Base-by-base conservation (phyloP, 208 protist species). In the Trypanosoma congolense region DNA sequence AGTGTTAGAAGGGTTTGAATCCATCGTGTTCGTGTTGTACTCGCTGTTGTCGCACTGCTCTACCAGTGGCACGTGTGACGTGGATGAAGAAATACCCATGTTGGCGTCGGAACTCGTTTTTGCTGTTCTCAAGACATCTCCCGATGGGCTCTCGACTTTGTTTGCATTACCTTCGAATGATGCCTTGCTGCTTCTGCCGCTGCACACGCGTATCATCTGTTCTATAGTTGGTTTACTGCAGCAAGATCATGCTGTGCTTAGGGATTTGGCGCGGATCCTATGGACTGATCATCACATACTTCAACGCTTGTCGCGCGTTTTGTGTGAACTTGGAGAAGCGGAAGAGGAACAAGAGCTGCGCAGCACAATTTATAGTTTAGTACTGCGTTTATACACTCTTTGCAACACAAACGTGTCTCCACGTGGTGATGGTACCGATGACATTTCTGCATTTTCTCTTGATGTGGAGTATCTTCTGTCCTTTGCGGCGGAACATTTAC, bases 401-500 rank as follows among this genome's bases (percentile, higher is more conserved):
- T 12, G 12, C 33, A 38, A 38, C 33, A 6, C 33, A 12, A 16
- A 12, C 9, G 33, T 12, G 6, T 38, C 33, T 0, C 9, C 33
- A 6, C 0, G 36, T 19, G 30, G 9, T 19, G 21, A 19, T n/a
- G 42, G 18, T 9, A 6, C 9, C 9, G 42, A 46, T 46, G 21
- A 19, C 12, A 6, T 22, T 24, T 46, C 6, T 9, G n/a, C 21
- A 6, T 6, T n/a, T 5, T 46, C 18, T 24, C 21, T 8, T 19
- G 42, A 25, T n/a, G 42, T 25, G 21, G 42, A 35, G 18, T 8
- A n/a, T 35, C 48, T 53, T 26, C 28, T 41, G 48, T 8, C 16
- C 9, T 58, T 45, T n/a, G 42, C 8, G 9, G 31, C 53, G 52
- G 28, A 30, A 18, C 18, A 51, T 3, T 43, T 61, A 19, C 26